Conservation (phyloP, 1,139 yeast genomes). For the Lodderomyces margitis region DNA sequence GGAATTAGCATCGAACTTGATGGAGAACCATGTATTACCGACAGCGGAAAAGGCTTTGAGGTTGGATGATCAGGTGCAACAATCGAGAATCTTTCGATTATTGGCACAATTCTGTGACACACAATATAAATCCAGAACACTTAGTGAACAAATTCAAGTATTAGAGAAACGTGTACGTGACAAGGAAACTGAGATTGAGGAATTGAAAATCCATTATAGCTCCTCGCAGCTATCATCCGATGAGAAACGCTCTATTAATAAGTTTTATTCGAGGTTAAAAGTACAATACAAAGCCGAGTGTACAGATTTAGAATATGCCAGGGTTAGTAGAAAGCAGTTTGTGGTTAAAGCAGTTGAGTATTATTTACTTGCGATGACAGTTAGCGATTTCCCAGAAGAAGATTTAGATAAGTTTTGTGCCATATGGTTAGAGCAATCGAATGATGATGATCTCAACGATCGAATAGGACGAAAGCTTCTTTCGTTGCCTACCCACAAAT, state of each 20-base stretch:
- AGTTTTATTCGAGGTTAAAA: slow-evolving; percentile 48
- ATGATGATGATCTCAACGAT: slow-evolving; percentile 38
- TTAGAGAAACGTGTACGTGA: slow-evolving; percentile 35
- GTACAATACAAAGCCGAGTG: slow-evolving; percentile 50
- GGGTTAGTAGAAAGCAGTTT: slow-evolving; percentile 40
- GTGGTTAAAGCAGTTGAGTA: slow-evolving; percentile 57
- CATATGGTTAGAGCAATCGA: slow-evolving; percentile 73
- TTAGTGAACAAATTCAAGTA: slow-evolving; percentile 45
- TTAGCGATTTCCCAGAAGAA: slow-evolving; percentile 50
- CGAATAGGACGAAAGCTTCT: slow-evolving; percentile 31
- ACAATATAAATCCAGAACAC: slow-evolving; percentile 50
- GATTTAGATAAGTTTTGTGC: slow-evolving; percentile 78
- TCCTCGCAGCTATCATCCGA: slow-evolving; percentile 35
- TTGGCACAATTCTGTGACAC: slow-evolving; percentile 77
- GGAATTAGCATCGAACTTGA: slow-evolving; percentile 59
- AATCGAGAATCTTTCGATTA: slow-evolving; percentile 51
- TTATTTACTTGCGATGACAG: slow-evolving; percentile 54
- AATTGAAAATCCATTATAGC: slow-evolving; percentile 44
- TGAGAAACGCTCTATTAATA: slow-evolving; percentile 51
- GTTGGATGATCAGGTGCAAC: slow-evolving; percentile 19
- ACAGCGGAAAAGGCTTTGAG: slow-evolving; percentile 25
- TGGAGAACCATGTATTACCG: slow-evolving; percentile 54
- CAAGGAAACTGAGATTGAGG: slow-evolving; percentile 46
- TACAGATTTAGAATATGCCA: slow-evolving; percentile 41
- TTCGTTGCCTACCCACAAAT: slow-evolving; percentile 54